Percentiles rank a stretch among this genome's conserved stretches.
phyloP scores from a whole-genome alignment of 179 eudicot species.

The Silene vulgaris region DNA sequence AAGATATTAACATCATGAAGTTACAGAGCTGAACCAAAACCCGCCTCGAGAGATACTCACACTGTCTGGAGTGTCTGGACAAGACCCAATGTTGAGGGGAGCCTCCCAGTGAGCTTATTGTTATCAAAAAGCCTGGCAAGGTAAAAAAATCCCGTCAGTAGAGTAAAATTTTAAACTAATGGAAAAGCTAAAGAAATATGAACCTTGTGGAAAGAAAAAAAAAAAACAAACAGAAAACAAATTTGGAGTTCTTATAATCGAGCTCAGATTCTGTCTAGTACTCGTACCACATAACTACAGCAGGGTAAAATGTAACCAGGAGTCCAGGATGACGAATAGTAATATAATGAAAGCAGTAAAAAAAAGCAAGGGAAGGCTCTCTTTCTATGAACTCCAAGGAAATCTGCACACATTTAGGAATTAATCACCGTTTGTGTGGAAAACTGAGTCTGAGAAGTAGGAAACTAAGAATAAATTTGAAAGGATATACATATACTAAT shows the following conservation, averaged over 20 bases:
- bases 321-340: not conserved
- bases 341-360: not conserved
- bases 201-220: not conserved
- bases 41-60: constrained; percentile 42
- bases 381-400: not conserved
- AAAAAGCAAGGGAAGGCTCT: not conserved
- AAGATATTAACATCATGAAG: constrained; percentile 17
- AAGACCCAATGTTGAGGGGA: constrained; percentile 55
- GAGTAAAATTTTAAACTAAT: not conserved
- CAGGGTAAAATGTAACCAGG: too few species aligned
- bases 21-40: not conserved
- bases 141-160: constrained; percentile 7
- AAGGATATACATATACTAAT: too few species aligned
- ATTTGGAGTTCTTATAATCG: too few species aligned
- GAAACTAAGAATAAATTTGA: too few species aligned
- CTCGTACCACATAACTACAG: too few species aligned
- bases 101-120: constrained; percentile 46
- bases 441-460: too few species aligned
- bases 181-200: too few species aligned
- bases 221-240: too few species aligned
- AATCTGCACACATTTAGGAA: too few species aligned
- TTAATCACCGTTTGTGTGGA: too few species aligned
- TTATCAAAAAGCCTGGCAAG: constrained; percentile 56
- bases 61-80: constrained; percentile 47
- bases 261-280: too few species aligned